Conservation (phyloP, 306 rosid genomes). For the Mimosa bimucronata region DNA sequence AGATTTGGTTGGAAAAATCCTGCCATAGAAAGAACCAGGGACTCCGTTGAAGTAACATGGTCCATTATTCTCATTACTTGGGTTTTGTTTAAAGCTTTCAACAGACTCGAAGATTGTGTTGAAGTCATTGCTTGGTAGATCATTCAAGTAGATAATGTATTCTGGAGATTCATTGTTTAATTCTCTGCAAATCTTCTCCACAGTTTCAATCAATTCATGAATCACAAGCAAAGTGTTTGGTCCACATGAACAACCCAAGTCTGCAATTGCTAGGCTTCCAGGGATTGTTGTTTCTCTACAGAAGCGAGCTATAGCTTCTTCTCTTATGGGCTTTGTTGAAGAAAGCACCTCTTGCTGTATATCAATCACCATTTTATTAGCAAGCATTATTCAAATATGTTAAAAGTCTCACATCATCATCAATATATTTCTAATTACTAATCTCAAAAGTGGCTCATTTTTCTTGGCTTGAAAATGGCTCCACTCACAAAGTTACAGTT, state of each 20-base stretch:
- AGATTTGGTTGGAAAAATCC: not conserved
- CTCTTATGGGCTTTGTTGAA: not conserved
- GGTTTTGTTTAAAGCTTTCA: slow-evolving; percentile 28
- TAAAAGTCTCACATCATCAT: too few relatives aligned
- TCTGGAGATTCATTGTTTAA: slow-evolving; percentile 30
- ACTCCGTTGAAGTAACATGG: not conserved
- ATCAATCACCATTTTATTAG: not conserved
- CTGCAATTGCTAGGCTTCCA: not conserved
- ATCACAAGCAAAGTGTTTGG: slow-evolving; percentile 45
- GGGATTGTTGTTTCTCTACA: not conserved
- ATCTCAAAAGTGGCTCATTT: too few relatives aligned
- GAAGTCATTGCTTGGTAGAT: slow-evolving; percentile 50
- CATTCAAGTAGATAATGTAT: slow-evolving; percentile 40
- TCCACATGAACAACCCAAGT: slow-evolving; percentile 47
- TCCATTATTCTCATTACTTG: not conserved
- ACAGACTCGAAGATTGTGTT: slow-evolving; percentile 44
- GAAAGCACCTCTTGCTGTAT: not conserved
- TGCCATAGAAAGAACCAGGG: not conserved
- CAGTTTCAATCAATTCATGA: slow-evolving; percentile 35
- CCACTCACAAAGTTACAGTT: too few relatives aligned
- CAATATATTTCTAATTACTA: too few relatives aligned
- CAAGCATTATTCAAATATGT: too few relatives aligned
- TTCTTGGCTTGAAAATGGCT: too few relatives aligned
- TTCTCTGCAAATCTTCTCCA: slow-evolving; percentile 30
- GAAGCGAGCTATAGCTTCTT: not conserved